These are phyloP conservation scores for Blastocystis sp. DNA, from an alignment of 352 stramenopile species.

Conservation along the genomic window DNA sequence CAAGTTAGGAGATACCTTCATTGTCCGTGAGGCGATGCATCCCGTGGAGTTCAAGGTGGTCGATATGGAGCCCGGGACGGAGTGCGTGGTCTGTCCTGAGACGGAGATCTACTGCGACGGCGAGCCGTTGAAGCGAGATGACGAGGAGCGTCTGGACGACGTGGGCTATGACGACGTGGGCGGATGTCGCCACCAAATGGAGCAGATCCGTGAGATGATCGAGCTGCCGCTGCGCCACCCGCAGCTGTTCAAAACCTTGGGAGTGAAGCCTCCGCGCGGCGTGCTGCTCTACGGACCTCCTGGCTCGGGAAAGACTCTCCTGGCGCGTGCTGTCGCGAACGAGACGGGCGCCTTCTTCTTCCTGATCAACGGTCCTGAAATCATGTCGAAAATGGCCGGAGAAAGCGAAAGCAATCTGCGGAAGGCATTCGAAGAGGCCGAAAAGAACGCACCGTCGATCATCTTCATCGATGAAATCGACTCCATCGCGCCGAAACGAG, in stretches of 20 bases:
- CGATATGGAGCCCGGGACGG: constrained; percentile 90
- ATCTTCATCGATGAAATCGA: constrained; percentile 99
- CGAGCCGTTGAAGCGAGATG: constrained; percentile 92
- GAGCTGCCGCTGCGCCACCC: constrained; percentile 93
- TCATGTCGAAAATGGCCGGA: constrained; percentile 94
- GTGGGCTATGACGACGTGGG: constrained; percentile 98
- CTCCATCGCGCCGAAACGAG: constrained; percentile 92
- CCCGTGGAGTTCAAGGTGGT: constrained; percentile 99
- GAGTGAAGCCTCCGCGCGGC: constrained; percentile 94
- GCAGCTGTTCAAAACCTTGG: constrained; percentile 95
- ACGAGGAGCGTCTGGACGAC: constrained; percentile 96
- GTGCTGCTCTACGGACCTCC: constrained; percentile 97
- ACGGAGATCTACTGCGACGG: constrained; percentile 99
- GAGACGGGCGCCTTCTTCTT: constrained; percentile 99
- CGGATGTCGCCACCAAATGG: constrained; percentile 94
- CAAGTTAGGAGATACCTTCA: constrained; percentile 96
- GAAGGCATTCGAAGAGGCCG: constrained; percentile 94
- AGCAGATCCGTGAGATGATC: constrained; percentile 99
- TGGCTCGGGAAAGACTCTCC: constrained; percentile 95
- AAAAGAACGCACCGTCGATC: constrained; percentile 98
- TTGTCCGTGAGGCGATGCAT: constrained; percentile 96
- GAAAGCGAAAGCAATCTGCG: constrained; percentile 84
- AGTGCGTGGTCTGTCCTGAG: constrained; percentile 96
- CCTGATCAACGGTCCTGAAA: constrained; percentile 98
- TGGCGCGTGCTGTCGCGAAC: constrained; percentile 93